Conservation (phyloP, 164 flowering plant genomes). For the Cinnamomum micranthum region DNA sequence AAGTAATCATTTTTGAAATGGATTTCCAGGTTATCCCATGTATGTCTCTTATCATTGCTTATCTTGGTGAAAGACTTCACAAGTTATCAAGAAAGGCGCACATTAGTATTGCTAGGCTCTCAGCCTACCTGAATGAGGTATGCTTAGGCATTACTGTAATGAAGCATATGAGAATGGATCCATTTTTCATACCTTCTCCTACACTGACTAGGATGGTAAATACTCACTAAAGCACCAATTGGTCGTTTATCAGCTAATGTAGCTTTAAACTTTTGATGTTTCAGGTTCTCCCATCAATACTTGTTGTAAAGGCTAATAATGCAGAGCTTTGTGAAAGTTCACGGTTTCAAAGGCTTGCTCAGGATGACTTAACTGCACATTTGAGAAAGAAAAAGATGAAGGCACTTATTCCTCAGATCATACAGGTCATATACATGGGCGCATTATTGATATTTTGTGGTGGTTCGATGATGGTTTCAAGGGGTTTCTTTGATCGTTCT, state of each 20-base stretch:
- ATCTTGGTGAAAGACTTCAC: constrained; percentile 75
- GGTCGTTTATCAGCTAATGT: not conserved
- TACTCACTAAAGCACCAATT: not conserved
- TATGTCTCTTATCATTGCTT: constrained; percentile 51
- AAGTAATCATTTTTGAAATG: constrained; percentile 4
- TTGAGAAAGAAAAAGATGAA: constrained; percentile 85
- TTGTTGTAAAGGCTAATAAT: constrained; percentile 86
- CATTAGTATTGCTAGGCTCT: constrained; percentile 59
- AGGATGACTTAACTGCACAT: constrained; percentile 41
- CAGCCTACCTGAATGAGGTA: constrained; percentile 94
- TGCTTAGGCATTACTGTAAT: not conserved
- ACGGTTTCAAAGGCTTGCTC: constrained; percentile 70
- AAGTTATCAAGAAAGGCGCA: constrained; percentile 64
- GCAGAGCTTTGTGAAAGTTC: constrained; percentile 61
- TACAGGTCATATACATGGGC: constrained; percentile 63
- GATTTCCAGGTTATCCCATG: constrained; percentile 63
- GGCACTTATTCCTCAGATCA: constrained; percentile 73
- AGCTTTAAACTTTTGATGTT: constrained; percentile 3
- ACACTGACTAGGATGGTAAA: not conserved
- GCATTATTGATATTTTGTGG: constrained; percentile 39
- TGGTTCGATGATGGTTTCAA: constrained; percentile 54
- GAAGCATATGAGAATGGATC: constrained; percentile 16
- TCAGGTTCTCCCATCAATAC: constrained; percentile 81
- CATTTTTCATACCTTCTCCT: not conserved
- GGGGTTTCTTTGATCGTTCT: constrained; percentile 53